Conservation (phyloP, 1,284 basidiomycete species). For the Microstroma glucosiphilum region DNA sequence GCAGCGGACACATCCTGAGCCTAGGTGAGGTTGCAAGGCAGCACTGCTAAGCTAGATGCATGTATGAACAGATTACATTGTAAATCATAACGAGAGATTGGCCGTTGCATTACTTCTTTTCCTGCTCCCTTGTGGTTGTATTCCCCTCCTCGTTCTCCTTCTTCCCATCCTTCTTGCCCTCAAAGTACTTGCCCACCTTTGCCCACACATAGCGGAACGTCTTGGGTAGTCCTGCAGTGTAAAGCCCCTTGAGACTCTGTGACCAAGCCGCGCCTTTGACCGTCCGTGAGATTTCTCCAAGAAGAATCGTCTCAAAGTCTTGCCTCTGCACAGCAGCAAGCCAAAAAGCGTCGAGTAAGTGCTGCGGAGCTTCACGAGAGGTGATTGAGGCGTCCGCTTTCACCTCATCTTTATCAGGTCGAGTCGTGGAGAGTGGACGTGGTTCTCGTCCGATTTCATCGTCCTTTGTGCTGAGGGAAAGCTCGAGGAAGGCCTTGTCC, state of each 20-base stretch:
- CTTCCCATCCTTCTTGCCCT: conserved; percentile 2
- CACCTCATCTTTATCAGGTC: conserved; percentile 10
- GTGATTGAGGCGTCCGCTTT: background rate
- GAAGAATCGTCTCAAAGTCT: conserved; percentile 33
- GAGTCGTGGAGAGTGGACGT: too few relatives aligned
- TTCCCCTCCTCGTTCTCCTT: background rate
- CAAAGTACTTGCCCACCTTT: conserved; percentile 38
- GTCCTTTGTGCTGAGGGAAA: conserved; percentile 29
- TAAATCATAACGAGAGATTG: too few relatives aligned
- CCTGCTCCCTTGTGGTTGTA: too few relatives aligned
- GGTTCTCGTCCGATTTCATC: conserved; percentile 15
- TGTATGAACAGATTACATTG: too few relatives aligned
- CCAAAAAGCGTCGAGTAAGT: conserved; percentile 14
- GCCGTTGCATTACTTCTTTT: too few relatives aligned
- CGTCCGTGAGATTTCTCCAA: conserved; percentile 29
- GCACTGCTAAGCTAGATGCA: too few relatives aligned
- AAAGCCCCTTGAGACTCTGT: conserved; percentile 47
- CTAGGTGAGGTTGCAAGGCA: too few relatives aligned
- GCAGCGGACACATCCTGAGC: too few relatives aligned
- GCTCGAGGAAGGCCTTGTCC: conserved; percentile 33
- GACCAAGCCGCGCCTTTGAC: conserved; percentile 39
- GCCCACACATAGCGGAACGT: conserved; percentile 41
- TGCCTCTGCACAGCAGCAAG: conserved; percentile 13
- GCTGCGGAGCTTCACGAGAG: background rate
- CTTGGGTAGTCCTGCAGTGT: conserved; percentile 42